A percentile compares a stretch with the other conserved stretches of the same genome.
These are phyloP conservation scores for Priceomyces haplophilus DNA, from an alignment of 805 yeast species.

Conservation along the genomic window DNA sequence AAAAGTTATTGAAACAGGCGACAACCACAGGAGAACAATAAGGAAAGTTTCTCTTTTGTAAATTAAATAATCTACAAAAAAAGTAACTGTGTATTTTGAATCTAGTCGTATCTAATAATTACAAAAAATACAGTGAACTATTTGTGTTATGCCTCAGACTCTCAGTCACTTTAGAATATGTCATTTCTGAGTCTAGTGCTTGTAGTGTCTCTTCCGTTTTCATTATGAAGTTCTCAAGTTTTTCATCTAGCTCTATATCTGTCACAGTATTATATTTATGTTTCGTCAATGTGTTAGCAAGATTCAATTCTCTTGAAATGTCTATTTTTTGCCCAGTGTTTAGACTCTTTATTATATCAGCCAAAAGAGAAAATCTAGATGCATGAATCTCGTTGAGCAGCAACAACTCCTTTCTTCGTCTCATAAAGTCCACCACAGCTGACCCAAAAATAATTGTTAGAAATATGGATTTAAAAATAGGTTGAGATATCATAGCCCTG, in stretches of 20 bases:
- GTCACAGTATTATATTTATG: conserved; percentile 28
- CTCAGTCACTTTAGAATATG: neutral
- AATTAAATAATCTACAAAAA: neutral
- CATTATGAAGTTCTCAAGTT: conserved; percentile 33
- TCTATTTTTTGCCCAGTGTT: conserved; percentile 38
- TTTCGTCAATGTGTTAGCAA: conserved; percentile 43
- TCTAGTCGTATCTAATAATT: neutral
- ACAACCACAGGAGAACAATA: conserved; percentile 64
- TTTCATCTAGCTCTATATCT: conserved; percentile 40
- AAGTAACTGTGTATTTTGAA: neutral
- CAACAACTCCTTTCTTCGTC: conserved; percentile 43
- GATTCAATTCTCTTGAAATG: conserved; percentile 37
- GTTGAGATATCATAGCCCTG: conserved; percentile 29
- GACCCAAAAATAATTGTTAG: conserved; percentile 41
- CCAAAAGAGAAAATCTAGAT: conserved; percentile 31
- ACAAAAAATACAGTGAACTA: neutral
- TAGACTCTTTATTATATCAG: conserved; percentile 29
- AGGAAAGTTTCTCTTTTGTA: conserved; percentile 17
- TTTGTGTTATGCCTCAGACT: neutral
- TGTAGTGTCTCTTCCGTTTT: conserved; percentile 19
- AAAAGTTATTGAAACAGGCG: conserved; percentile 65
- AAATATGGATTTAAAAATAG: conserved; percentile 36
- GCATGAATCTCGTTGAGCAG: conserved; percentile 37
- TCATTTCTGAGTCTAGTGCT: neutral
- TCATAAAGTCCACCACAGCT: conserved; percentile 47